Evolutionary conservation across 2,329 filamentous ascomycete genomes (phyloP).

Genomic region (Seiridium unicorne): DNA sequence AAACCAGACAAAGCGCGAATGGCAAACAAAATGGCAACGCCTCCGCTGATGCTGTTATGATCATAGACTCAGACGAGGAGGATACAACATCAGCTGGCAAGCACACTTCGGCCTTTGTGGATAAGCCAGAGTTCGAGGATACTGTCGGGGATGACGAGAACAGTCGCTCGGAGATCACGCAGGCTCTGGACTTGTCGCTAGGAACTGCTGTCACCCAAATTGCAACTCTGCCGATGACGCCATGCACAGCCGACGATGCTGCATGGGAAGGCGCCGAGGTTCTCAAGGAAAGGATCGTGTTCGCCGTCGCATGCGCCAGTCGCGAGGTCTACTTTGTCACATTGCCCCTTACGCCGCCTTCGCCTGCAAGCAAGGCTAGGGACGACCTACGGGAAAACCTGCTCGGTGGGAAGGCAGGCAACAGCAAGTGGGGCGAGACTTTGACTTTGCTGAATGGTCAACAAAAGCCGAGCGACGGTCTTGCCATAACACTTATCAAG

Average conservation of each 20-base stretch:
- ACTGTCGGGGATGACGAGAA: constrained; percentile 40
- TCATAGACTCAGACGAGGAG: constrained; percentile 64
- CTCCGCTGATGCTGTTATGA: constrained; percentile 54
- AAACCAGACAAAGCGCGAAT: constrained; percentile 23
- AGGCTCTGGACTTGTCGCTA: constrained; percentile 60
- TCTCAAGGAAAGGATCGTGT: constrained; percentile 58
- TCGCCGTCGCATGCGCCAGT: constrained; percentile 58
- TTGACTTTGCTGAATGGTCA: constrained; percentile 54
- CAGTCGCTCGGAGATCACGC: constrained; percentile 53
- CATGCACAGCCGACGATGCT: constrained; percentile 48
- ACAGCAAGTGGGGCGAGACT: constrained; percentile 62
- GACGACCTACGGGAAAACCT: constrained; percentile 50
- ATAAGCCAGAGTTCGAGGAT: constrained; percentile 60
- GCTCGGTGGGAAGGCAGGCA: constrained; percentile 53
- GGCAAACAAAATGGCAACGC: constrained; percentile 51
- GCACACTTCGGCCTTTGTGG: constrained; percentile 34
- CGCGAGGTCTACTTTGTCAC: constrained; percentile 57
- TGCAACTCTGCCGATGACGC: constrained; percentile 52
- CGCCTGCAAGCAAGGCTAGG: constrained; percentile 56
- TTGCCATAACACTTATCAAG: constrained; percentile 53
- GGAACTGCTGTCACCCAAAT: constrained; percentile 55
- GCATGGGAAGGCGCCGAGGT: constrained; percentile 44
- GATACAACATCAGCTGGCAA: constrained; percentile 29
- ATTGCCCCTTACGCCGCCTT: constrained; percentile 60
- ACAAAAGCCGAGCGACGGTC: constrained; percentile 48